Evolutionary conservation across 805 yeast genomes (phyloP).

Genomic region (Candida endomychidarum): DNA sequence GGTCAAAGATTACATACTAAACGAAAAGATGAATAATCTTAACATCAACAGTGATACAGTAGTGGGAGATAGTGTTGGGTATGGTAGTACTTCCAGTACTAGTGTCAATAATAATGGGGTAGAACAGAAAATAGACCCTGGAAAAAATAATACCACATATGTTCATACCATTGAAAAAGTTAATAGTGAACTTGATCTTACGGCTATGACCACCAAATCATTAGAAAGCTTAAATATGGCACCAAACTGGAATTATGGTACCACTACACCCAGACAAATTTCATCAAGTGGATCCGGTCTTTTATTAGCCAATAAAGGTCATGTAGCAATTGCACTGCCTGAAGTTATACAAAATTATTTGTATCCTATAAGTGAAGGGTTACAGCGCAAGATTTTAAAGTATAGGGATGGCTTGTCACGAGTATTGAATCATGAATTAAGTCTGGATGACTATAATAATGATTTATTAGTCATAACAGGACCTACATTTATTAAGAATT

Average conservation of each 20-base stretch:
- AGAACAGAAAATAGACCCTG: not conserved
- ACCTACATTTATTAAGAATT: conserved; percentile 31
- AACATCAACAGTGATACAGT: too few relatives aligned
- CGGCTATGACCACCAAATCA: conserved; percentile 4
- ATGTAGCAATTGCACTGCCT: conserved; percentile 42
- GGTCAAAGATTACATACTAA: too few relatives aligned
- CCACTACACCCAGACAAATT: conserved; percentile 7
- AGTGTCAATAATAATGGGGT: too few relatives aligned
- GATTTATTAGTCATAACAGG: conserved; percentile 41
- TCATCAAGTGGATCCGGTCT: conserved; percentile 20
- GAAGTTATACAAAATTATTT: conserved; percentile 42
- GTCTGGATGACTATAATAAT: not conserved
- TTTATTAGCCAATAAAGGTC: conserved; percentile 29
- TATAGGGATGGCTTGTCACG: conserved; percentile 27
- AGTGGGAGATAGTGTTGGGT: too few relatives aligned
- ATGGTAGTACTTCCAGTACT: too few relatives aligned
- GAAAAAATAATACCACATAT: conserved; percentile 1
- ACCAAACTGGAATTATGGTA: conserved; percentile 15
- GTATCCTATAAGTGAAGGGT: conserved; percentile 31
- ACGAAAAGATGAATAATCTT: too few relatives aligned
- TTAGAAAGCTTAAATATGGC: conserved; percentile 8
- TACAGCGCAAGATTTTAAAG: conserved; percentile 27
- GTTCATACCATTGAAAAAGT: conserved; percentile 8
- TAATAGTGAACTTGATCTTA: conserved; percentile 12
- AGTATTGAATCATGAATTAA: conserved; percentile 13